A percentile compares a stretch with the other conserved stretches of the same genome.
These are phyloP conservation scores for Microdochium nivale DNA, from an alignment of 2,329 filamentous ascomycete species.

Conservation along the genomic window DNA sequence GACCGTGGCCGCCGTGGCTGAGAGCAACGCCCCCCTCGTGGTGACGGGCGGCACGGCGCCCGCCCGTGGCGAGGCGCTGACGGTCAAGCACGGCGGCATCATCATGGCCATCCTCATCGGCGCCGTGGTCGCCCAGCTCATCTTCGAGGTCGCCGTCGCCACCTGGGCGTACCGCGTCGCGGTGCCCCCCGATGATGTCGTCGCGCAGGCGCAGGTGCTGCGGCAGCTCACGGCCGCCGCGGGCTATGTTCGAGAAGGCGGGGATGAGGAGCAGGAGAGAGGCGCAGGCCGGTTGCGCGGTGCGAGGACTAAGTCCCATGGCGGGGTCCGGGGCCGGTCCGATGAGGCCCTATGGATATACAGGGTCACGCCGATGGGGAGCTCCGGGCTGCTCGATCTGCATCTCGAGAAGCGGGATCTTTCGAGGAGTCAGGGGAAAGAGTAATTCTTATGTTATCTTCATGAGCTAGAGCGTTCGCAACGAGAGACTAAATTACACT, in stretches of 20 bases:
- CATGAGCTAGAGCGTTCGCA: too few species aligned
- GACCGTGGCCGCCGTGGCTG: slow-evolving; percentile 22
- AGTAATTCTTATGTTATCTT: too few species aligned
- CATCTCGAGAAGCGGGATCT: slow-evolving; percentile 1
- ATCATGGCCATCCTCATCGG: slow-evolving; percentile 1
- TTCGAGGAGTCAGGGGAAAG: too few species aligned
- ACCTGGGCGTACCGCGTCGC: slow-evolving; percentile 2
- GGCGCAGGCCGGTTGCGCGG: background rate
- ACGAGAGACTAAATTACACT: too few species aligned
- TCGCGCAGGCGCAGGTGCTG: slow-evolving; percentile 1
- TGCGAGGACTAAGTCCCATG: background rate
- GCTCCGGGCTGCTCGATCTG: slow-evolving; percentile 1
- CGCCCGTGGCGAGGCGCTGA: background rate
- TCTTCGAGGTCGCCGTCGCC: slow-evolving; percentile 1
- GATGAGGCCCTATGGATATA: slow-evolving; percentile 2
- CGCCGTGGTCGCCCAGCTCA: slow-evolving; percentile 1
- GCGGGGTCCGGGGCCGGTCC: too few species aligned
- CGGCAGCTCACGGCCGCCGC: background rate
- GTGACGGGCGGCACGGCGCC: slow-evolving; percentile 18
- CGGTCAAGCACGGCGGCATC: background rate
- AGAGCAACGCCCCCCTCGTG: slow-evolving; percentile 16
- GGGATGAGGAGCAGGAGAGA: background rate
- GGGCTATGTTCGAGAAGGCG: background rate
- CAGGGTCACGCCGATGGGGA: background rate
- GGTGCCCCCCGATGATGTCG: background rate